Evolutionary conservation across 2,329 filamentous ascomycete species (phyloP).

Genomic region (Claviceps lovelessii): DNA sequence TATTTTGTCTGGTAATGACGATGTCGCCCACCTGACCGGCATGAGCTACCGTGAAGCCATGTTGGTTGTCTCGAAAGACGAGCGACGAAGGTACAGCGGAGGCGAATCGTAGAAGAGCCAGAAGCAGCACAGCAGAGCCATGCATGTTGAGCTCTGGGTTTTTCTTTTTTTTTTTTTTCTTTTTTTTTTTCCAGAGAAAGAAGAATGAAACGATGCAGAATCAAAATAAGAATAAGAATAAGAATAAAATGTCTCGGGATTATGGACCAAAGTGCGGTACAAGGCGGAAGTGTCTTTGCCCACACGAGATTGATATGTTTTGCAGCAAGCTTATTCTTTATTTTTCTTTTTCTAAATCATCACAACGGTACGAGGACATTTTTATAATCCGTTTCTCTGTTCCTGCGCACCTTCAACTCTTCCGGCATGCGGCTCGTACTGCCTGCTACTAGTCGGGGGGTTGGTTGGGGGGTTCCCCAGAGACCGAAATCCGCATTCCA

Average conservation of each 20-base stretch:
- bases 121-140: conserved; percentile 5
- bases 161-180: too few relatives aligned
- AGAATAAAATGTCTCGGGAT: background rate
- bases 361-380: background rate
- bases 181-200: too few relatives aligned
- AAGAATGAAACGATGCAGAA: too few relatives aligned
- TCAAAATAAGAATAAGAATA: background rate
- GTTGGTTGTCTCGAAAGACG: background rate
- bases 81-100: conserved; percentile 8
- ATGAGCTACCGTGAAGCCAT: conserved; percentile 17
- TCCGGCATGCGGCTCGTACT: background rate
- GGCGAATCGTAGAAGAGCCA: conserved; percentile 9
- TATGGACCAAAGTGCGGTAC: background rate
- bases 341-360: background rate
- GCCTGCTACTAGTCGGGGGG: background rate
- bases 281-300: background rate
- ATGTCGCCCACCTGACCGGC: conserved; percentile 20
- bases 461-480: background rate
- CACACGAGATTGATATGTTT: background rate
- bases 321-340: background rate
- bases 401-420: too few relatives aligned
- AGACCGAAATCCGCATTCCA: background rate
- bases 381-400: background rate
- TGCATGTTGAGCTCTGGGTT: conserved; percentile 1
- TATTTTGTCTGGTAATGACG: conserved; percentile 23